A percentile compares a stretch with the other conserved stretches of the same genome.
Evolutionary conservation across 2,329 filamentous ascomycete genomes (phyloP).

Genomic region (Trichocomaceae sp.): DNA sequence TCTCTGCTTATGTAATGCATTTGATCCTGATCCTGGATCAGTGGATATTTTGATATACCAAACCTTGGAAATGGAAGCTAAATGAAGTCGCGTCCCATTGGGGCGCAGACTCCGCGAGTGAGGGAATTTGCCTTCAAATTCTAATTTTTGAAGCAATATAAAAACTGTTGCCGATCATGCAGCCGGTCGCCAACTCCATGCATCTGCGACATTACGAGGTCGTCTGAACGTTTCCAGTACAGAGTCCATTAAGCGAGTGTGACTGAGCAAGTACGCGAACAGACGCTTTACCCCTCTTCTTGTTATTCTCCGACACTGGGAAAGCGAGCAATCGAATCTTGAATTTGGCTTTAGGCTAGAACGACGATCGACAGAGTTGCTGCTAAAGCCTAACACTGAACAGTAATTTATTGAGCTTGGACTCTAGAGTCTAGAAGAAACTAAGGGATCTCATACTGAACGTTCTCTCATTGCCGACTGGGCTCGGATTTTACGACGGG

Average conservation of each 20-base stretch:
- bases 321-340: no score
- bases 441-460: neutral
- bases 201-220: constrained; percentile 1
- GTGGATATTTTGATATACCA: no score
- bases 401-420: no score
- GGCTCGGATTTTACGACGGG: neutral
- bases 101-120: neutral
- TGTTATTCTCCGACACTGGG: neutral
- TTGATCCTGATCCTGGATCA: neutral
- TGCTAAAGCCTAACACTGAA: no score
- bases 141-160: neutral
- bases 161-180: neutral
- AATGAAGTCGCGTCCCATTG: neutral
- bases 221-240: neutral
- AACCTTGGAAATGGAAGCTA: neutral
- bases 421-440: no score
- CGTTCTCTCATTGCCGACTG: neutral
- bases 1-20: no score
- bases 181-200: neutral
- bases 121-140: neutral
- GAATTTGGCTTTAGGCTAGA: no score
- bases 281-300: neutral
- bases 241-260: neutral
- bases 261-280: neutral
- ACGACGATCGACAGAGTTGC: no score